Percentiles rank a stretch among this genome's conserved stretches.
Evolutionary conservation across 306 rosid genomes (phyloP).

Genomic region (Canavalia gladiata): DNA sequence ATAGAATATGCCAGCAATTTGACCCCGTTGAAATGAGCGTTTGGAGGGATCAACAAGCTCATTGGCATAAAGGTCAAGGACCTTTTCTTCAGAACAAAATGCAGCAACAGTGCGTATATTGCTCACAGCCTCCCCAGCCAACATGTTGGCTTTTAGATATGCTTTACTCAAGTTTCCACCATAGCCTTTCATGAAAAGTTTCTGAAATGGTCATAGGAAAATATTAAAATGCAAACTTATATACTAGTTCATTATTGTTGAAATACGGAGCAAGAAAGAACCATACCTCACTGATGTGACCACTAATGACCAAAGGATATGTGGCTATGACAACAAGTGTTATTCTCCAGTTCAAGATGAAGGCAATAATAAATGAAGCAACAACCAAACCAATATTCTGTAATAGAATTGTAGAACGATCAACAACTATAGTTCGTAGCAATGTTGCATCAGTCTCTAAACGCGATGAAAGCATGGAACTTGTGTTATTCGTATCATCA

Average conservation of each 20-base stretch:
- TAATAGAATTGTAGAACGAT: constrained; percentile 80
- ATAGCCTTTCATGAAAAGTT: constrained; percentile 92
- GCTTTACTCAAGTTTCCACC: constrained; percentile 99
- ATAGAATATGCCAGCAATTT: constrained; percentile 90
- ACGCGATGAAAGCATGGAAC: constrained; percentile 91
- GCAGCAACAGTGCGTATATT: constrained; percentile 95
- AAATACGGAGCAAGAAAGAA: constrained; percentile 45
- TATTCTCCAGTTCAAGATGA: constrained; percentile 94
- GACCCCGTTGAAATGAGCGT: constrained; percentile 82
- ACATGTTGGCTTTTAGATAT: constrained; percentile 91
- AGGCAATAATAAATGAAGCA: constrained; percentile 84
- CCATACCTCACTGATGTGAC: constrained; percentile 99
- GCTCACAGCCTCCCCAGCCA: constrained; percentile 97
- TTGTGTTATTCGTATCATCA: constrained; percentile 84
- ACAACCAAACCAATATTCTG: constrained; percentile 89
- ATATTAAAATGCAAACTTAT: constrained; percentile 24
- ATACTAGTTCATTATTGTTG: constrained; percentile 24
- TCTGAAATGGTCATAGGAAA: constrained; percentile 61
- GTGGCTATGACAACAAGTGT: constrained; percentile 91
- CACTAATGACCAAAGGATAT: constrained; percentile 87
- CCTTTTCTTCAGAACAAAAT: constrained; percentile 90
- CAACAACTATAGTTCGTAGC: constrained; percentile 83
- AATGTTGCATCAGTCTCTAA: constrained; percentile 87
- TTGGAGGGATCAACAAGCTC: constrained; percentile 86
- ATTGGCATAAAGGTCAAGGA: constrained; percentile 76